Percentiles rank a stretch among this genome's conserved stretches.
These are phyloP conservation scores for Aspergillus aculeatus DNA, from an alignment of 2,329 filamentous ascomycete species.

Conservation along the genomic window DNA sequence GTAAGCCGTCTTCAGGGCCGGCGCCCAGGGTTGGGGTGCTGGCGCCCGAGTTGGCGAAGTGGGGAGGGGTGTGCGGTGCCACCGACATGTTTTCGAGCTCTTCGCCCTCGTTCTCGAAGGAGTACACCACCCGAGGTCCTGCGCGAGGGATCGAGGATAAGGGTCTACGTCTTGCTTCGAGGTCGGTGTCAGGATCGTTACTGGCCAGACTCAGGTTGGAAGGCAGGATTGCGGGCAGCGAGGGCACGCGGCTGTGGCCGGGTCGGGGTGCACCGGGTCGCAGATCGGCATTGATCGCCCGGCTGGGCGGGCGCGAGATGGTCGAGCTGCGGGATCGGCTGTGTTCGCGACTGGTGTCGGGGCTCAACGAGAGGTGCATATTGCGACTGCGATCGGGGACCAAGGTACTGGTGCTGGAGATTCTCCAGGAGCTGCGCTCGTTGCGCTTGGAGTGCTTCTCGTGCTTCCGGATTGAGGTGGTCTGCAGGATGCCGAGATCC, in stretches of 20 bases:
- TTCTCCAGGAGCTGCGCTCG: slow-evolving; percentile 28
- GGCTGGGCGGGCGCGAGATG: not conserved
- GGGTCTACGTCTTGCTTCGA: not conserved
- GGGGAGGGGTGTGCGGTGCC: not conserved
- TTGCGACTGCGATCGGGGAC: not conserved
- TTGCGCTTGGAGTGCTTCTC: slow-evolving; percentile 41
- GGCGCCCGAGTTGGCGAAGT: not conserved
- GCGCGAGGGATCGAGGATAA: not conserved
- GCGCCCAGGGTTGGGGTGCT: not conserved
- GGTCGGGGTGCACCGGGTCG: not conserved
- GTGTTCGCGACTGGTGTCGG: slow-evolving; percentile 1
- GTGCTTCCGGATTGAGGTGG: slow-evolving; percentile 57
- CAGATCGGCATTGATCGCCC: not conserved
- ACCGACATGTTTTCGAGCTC: not conserved
- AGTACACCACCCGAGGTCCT: not conserved
- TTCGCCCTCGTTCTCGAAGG: not conserved
- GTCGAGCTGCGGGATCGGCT: slow-evolving; percentile 2
- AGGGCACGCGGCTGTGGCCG: not conserved
- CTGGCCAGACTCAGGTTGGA: not conserved
- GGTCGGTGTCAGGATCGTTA: not conserved
- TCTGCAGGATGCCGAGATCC: slow-evolving; percentile 61
- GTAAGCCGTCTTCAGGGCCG: not conserved
- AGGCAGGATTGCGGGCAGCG: not conserved
- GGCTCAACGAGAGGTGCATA: not conserved
- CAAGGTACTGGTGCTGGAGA: slow-evolving; percentile 29